Conservation (phyloP, 257 asterid species). For the Rauvolfia tetraphylla region DNA sequence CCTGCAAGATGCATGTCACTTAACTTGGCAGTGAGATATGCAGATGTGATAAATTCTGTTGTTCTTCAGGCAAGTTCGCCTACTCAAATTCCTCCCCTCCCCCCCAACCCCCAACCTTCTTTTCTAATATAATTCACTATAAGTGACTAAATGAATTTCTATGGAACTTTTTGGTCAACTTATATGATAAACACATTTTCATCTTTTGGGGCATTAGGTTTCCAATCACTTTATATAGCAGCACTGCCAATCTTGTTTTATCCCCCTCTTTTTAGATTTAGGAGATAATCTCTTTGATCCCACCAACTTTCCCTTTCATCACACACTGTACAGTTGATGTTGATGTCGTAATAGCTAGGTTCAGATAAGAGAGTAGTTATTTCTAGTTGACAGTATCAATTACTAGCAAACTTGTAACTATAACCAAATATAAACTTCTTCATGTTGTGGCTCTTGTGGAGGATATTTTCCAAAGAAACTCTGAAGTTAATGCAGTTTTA, state of each 20-base stretch:
- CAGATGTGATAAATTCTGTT: constrained; percentile 80
- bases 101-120: not conserved
- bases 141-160: not conserved
- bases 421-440: not conserved
- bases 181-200: not conserved
- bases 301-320: not conserved
- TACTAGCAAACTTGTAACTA: not conserved
- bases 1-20: constrained; percentile 94
- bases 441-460: not conserved
- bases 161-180: not conserved
- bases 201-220: not conserved
- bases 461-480: not conserved
- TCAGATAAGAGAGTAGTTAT: not conserved
- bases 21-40: constrained; percentile 77
- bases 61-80: constrained; percentile 71
- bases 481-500: not conserved
- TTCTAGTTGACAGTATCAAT: not conserved
- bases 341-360: not conserved
- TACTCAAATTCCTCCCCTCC: not conserved
- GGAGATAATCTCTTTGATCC: not conserved
- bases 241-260: not conserved
- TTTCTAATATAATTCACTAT: not conserved
- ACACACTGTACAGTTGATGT: not conserved
- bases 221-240: not conserved
- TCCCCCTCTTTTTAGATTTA: not conserved